phyloP scores from a whole-genome alignment of 805 yeast species.

The Candida schatavii region DNA sequence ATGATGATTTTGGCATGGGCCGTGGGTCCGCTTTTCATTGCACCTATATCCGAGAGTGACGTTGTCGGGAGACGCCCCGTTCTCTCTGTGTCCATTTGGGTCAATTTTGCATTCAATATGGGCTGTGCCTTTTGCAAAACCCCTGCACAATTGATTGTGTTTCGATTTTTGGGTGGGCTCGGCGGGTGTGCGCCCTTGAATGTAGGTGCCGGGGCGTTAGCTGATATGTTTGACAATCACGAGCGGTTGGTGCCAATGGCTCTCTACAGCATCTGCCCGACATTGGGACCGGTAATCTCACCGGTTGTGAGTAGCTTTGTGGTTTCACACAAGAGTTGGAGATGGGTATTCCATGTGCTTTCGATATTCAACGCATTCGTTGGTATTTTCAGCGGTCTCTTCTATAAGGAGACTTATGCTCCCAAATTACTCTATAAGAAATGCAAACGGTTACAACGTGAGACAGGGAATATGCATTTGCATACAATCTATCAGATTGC shows the following conservation, averaged over 20 bases:
- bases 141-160: conserved; percentile 57
- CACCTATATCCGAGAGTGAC: conserved; percentile 64
- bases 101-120: conserved; percentile 48
- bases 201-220: conserved; percentile 67
- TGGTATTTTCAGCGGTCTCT: conserved; percentile 44
- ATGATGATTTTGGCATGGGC: conserved; percentile 73
- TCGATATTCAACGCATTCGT: conserved; percentile 56
- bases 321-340: conserved; percentile 47
- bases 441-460: conserved; percentile 46
- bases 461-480: conserved; percentile 53
- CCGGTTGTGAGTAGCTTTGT: conserved; percentile 60
- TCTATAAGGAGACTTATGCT: conserved; percentile 57
- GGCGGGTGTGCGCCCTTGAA: conserved; percentile 67
- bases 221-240: conserved; percentile 55
- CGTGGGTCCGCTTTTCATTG: conserved; percentile 59
- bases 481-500: conserved; percentile 63
- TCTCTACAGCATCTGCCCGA: conserved; percentile 54
- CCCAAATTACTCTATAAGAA: conserved; percentile 49
- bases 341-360: conserved; percentile 66
- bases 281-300: conserved; percentile 67
- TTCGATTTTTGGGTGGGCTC: conserved; percentile 62
- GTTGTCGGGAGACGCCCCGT: conserved; percentile 57
- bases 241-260: conserved; percentile 57
- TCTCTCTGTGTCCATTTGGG: conserved; percentile 48
- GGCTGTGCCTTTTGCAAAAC: conserved; percentile 62